Percentiles rank a stretch among this genome's conserved stretches.
Evolutionary conservation across 2,329 filamentous ascomycete genomes (phyloP).

Genomic region (Aureobasidium leucospermi): DNA sequence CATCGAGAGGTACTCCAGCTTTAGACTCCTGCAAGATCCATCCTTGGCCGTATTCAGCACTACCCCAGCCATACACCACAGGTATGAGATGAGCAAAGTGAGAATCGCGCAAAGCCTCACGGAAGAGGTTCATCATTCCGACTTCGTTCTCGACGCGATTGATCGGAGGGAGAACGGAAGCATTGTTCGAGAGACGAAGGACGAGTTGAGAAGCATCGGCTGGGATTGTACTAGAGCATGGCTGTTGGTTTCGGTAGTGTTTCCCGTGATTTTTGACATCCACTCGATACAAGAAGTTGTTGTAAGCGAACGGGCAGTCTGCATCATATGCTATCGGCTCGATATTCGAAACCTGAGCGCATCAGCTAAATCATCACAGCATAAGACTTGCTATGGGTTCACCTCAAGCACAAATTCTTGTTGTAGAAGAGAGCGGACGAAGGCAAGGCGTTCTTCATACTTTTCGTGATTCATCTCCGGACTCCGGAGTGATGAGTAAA

Average conservation of each 20-base stretch:
- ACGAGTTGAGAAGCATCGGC: neutral
- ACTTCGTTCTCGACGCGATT: constrained; percentile 30
- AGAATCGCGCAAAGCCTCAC: neutral
- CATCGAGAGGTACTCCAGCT: neutral
- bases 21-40: constrained; percentile 15
- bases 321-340: constrained; percentile 10
- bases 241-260: neutral
- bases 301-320: constrained; percentile 14
- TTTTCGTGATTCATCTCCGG: neutral
- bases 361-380: neutral
- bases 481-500: neutral
- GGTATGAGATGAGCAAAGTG: neutral
- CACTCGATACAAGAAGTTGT: constrained; percentile 15
- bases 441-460: neutral
- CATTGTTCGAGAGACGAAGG: constrained; percentile 7
- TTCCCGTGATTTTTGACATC: neutral
- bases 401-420: neutral
- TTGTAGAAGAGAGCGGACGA: neutral
- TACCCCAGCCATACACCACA: constrained; percentile 9
- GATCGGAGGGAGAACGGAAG: constrained; percentile 10
- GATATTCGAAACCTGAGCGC: neutral
- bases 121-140: constrained; percentile 14
- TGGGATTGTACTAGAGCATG: neutral
- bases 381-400: neutral
- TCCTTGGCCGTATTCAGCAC: constrained; percentile 7